Evolutionary conservation across 352 stramenopile species (phyloP), one percentile per base, ranked within the genome.

Genomic region (Saprolegnia diclina): DNA sequence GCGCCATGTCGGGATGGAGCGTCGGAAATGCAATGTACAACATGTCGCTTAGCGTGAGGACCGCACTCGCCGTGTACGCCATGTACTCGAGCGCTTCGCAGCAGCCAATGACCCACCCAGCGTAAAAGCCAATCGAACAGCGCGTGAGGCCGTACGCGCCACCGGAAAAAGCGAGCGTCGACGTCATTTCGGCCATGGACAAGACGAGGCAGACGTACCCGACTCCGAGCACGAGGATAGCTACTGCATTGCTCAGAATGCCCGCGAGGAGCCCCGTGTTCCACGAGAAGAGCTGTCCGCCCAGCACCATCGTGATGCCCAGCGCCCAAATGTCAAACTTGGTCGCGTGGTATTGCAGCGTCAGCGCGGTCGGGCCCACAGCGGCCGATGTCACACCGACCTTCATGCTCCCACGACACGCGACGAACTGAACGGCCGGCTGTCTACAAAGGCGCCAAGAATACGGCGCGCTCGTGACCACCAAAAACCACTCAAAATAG

Each of bases 281-380:
- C 79, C 79, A 87, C 10, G 65, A 73, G 48, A 87, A 79, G 56
- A 81, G 83, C 64, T 87, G 77, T 10, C 77, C 79, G 0, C 77
- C 79, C 18, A 87, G 76, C 48, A 83, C 79, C 35, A 85, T 80
- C 0, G 77, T 82, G 48, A 87, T 79, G 4, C 79, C 79, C 9
- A 87, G 73, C 29, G 82, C 67, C 65, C 71, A 85, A 38, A 87
- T 67, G 63, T 80, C 75, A 29, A 74, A 65, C 37, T 67, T 65
- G 61, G 59, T 59, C 11, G 35, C 24, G 11, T 35, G 11, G 52
- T 59, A 59, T 9, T 59, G 13, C 13, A 24, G 13, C 24, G 52
- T 42, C 35, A 9, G 4, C 13, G 35, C 35, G 1, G 3, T 11
- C 1, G 52, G 52, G 16, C 52, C 52, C 29, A 35, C 29, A 5